A percentile compares a stretch with the other conserved stretches of the same genome.
phyloP scores from a whole-genome alignment of 176 grass and related monocot species.

The Rhynchospora tenuis region DNA sequence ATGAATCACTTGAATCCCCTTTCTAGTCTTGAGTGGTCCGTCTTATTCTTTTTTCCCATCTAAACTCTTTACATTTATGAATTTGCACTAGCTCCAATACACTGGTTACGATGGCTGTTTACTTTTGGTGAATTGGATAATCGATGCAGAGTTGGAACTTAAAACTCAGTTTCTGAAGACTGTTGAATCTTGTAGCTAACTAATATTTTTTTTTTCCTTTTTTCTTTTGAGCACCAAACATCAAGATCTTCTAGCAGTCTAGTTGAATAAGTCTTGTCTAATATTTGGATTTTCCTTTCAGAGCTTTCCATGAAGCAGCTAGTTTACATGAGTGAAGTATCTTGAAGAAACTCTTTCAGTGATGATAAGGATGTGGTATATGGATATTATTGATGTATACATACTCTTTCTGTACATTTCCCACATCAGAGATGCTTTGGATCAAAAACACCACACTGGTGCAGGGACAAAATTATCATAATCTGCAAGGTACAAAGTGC shows the following conservation, averaged over 20 bases:
- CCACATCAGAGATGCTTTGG: slow-evolving; percentile 9
- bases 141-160: not conserved
- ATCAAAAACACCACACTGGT: not conserved
- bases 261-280: not conserved
- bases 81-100: not conserved
- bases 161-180: not conserved
- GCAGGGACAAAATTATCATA: not conserved
- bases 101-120: not conserved
- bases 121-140: not conserved
- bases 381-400: not conserved
- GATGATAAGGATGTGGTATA: slow-evolving; percentile 1
- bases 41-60: not conserved
- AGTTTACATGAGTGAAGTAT: slow-evolving; percentile 12
- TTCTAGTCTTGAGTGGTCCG: slow-evolving; percentile 36
- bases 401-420: not conserved
- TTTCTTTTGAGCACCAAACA: not conserved
- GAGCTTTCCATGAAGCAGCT: not conserved
- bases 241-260: not conserved
- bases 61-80: not conserved
- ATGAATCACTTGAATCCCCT: slow-evolving; percentile 87
- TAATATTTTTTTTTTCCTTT: not conserved
- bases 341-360: not conserved
- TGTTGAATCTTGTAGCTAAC: not conserved
- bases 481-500: not conserved
- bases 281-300: slow-evolving; percentile 8